These are phyloP conservation scores for Ascochyta fabae DNA, from an alignment of 2,329 filamentous ascomycete genomes.

Conservation along the genomic window DNA sequence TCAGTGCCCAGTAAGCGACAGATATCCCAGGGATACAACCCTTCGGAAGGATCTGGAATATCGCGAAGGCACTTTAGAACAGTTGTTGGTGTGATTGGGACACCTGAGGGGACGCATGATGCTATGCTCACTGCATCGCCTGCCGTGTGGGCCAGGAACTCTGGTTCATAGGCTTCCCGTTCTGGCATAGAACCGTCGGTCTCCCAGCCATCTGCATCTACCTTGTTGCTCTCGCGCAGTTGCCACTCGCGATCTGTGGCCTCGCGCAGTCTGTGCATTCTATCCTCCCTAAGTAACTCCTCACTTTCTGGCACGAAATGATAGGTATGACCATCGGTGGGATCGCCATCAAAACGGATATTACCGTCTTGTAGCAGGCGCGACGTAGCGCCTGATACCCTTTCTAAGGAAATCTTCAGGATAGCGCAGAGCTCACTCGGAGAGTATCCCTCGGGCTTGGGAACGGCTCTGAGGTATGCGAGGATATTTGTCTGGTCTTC, in stretches of 20 bases:
- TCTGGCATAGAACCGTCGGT: slow-evolving; percentile 10
- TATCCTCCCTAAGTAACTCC: not conserved
- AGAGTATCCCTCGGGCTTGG: no score
- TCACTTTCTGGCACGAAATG: not conserved
- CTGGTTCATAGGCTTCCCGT: not conserved
- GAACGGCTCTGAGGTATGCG: no score
- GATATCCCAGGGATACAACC: not conserved
- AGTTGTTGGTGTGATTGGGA: not conserved
- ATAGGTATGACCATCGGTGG: no score
- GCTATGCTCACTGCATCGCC: not conserved
- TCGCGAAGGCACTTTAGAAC: not conserved
- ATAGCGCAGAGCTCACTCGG: no score
- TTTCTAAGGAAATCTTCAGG: no score
- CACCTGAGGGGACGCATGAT: not conserved
- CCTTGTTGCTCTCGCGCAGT: not conserved
- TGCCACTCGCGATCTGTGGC: no score
- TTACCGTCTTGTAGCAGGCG: not conserved
- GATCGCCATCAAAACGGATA: no score
- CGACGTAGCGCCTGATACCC: no score
- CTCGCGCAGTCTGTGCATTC: not conserved
- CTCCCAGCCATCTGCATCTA: not conserved
- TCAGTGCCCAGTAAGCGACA: not conserved
- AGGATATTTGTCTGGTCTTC: not conserved
- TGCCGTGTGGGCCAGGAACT: not conserved
- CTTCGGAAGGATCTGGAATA: not conserved